Base-by-base conservation (phyloP, 2,329 filamentous ascomycete species). In the Clonostachys sp. region DNA sequence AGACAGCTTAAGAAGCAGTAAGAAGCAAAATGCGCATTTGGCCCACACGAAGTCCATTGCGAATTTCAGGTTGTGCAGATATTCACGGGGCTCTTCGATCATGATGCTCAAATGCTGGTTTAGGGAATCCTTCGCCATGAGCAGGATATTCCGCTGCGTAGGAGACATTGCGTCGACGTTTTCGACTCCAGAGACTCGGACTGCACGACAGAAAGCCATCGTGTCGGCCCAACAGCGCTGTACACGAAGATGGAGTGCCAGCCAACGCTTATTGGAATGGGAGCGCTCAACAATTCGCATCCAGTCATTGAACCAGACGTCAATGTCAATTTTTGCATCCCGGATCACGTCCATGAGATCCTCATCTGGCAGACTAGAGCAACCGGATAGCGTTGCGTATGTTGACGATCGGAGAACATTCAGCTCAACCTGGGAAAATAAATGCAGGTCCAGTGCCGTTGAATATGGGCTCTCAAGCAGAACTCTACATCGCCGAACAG, bases 1-100 rank as follows among this genome's bases (percentile, higher is more conserved):
- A 0, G 74, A 71, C 5, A 80, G 62, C 48, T 77, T 78, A 3
- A 81, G 67, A 2, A 80, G 67, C 1, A 81, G 63, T 3, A 80
- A 60, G 41, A 80, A 75, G n/a, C 74, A 79, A 50, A 80, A 80
- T 0, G 76, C 75, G 45, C 74, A 76, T 55, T 81, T 81, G 0
- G 76, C 77, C 76, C 77, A 80, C 17, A 80, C 76, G 49, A 80
- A 80, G 47, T 80, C 75, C 68, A 78, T 77, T 1, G 76, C 75
- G 52, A 73, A 80, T 33, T 68, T 70, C 34, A 80, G 68, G 14
- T 73, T 74, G 13, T 64, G 68, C 9, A 80, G 67, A 52, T 81
- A 81, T 3, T 63, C 55, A 13, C 66, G 58, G 41, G 71, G 65
- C 42, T 72, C 63, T n/a, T 61, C 53, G 35, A 77, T 65, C 34